Base-by-base conservation (phyloP, 129 eudicot species). In the Tanacetum coccineum region DNA sequence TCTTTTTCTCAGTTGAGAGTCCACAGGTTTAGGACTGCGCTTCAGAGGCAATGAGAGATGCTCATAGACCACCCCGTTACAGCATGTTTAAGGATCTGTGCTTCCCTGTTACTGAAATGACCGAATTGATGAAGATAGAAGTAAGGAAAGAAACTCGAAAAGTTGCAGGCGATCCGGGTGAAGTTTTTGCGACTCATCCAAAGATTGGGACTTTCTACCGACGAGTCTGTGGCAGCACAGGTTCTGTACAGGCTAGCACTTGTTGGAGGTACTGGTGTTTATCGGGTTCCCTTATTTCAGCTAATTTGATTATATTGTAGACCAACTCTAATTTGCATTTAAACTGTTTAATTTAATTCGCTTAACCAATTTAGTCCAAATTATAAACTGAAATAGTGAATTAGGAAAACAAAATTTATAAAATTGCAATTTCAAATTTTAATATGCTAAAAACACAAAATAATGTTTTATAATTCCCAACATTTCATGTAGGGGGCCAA, bases 21-120 rank as follows among this genome's bases (percentile, higher is more conserved):
- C 99, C 99, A 6, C 95, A 54, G 99, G 99, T 25, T 64, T 94
- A 73, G 99, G 97, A 39, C 99, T 18, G 81, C 96, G 4, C 71
- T 82, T 30, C 87, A n/a, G n/a, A 83, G 63, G 68, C 94, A 51
- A 36, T 81, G 65, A 76, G 96, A 70, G 86, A 96, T 7, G 85
- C 87, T 47, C 68, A 87, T 3, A 74, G 85, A 50, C 81, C 89
- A 36, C 73, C 59, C 67, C 81, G 80, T 7, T 68, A 93, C 69
- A 80, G 42, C 69, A 36, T 89, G 19, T 81, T 86, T 22, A 62
- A 63, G 79, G 84, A n/a, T 63, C 85, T 3, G 59, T 52, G 74
- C 66, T 75, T 60, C n/a, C 59, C 77, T 36, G 72, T 70, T 9
- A 66, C 56, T 60, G 95, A 87, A 72, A 59, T 8, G 97, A 86